Conservation (phyloP, 1,284 basidiomycete genomes). For the Papiliotrema terrestris region DNA sequence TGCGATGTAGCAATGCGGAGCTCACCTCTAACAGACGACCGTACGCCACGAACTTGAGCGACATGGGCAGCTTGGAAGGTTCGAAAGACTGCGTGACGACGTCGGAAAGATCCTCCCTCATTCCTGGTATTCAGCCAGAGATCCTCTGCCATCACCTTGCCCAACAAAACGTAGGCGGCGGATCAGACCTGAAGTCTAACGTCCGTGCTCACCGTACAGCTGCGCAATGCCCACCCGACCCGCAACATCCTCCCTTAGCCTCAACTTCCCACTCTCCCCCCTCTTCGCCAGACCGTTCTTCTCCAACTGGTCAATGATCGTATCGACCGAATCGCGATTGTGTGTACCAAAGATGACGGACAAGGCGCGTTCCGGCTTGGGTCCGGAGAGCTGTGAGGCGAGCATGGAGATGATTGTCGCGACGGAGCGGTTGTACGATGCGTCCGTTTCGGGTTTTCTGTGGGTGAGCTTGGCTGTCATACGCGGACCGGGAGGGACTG, state of each 20-base stretch:
- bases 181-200: not conserved
- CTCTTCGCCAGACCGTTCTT: slow-evolving; percentile 56
- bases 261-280: slow-evolving; percentile 12
- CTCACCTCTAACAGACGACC: slow-evolving; percentile 61
- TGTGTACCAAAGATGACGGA: slow-evolving; percentile 83
- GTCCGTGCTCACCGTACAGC: slow-evolving; percentile 66
- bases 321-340: slow-evolving; percentile 65
- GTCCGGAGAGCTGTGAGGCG: slow-evolving; percentile 49
- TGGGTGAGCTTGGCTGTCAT: not conserved
- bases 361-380: slow-evolving; percentile 53
- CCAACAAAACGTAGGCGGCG: not conserved
- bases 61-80: slow-evolving; percentile 59
- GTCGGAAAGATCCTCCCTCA: slow-evolving; percentile 76
- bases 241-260: slow-evolving; percentile 55
- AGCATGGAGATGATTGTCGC: slow-evolving; percentile 60
- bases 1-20: not conserved
- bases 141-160: not conserved
- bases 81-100: slow-evolving; percentile 60
- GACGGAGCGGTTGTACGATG: slow-evolving; percentile 69
- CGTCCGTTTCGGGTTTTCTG: slow-evolving; percentile 66
- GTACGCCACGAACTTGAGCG: slow-evolving; percentile 84
- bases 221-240: slow-evolving; percentile 75
- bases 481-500: not conserved
- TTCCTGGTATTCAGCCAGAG: slow-evolving; percentile 54
- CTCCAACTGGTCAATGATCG: slow-evolving; percentile 62